Base-by-base conservation (phyloP, 176 grass and related monocot species). In the Dendrocalamus sinicus region DNA sequence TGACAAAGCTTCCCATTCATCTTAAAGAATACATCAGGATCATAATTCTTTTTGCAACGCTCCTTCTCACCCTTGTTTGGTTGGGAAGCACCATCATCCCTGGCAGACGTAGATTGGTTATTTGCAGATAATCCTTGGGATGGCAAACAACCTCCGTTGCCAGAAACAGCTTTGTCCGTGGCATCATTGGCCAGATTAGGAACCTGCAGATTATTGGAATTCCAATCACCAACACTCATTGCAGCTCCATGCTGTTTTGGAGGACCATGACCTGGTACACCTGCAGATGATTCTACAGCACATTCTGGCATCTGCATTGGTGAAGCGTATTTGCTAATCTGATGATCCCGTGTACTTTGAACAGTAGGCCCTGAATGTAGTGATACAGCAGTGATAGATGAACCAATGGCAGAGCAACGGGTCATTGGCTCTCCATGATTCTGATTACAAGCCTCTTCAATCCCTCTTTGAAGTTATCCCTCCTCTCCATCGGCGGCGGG, bases 1-100 rank as follows among this genome's bases (percentile, higher is more conserved):
- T 98, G 96, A 90, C 95, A 98, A 46, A 95, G 85, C 76, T 98
- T 98, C 72, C 93, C 96, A 43, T 94, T 95, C 67, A 98, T 93
- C 76, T 94, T 95, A 77, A 93, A 94, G 87, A 94, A 95, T 57
- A 88, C 83, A 86, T 95, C 87, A 44, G 93, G 88, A 85, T 95
- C 91, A 87, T 92, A 95, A 63, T 89, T 93, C 65, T 77, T 93
- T 85, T 91, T 84, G 12, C 85, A 88, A 20, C 48, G 89, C 66
- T 91, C 88, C 87, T 93, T 98, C 69, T 98, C 87, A 76, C 61
- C 75, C 80, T 80, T 93, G 62, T 68, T 90, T 86, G 82, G 72
- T 68, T 82, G 55, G 32, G 88, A 67, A 78, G 70, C 76, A 63
- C 50, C 83, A 78, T 60, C 78, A 74, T 90, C 93, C 74, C 24